Base-by-base conservation (phyloP, 2,329 filamentous ascomycete genomes). In the Aspergillus sp. region DNA sequence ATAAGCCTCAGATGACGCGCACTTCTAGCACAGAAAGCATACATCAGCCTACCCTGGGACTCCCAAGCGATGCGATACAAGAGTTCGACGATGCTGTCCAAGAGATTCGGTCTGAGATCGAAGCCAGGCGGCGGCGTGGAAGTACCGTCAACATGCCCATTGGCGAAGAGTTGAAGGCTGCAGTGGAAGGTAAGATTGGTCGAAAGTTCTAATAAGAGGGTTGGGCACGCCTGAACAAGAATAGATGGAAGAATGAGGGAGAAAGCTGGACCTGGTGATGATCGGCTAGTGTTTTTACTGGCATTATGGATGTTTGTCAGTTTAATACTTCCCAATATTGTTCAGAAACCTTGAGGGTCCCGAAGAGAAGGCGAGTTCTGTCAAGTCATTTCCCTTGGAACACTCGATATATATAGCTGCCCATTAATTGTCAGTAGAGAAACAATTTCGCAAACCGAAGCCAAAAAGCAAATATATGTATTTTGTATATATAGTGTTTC, bases 21-120 rank as follows among this genome's bases (percentile, higher is more conserved):
- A 83, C 81, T 2, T 70, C 80, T 10, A 88, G 86, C 69, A 79
- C 82, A 18, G 87, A 91, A 12, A 85, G 82, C 57, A 63, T 87
- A 16, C 81, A 81, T 50, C 83, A 87, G 56, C 90, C 90, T 0
- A 83, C 91, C 2, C 78, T 96, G 6, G 94, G 94, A 26, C 81
- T 98, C 42, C 89, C 91, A 1, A 86, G 86, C 63, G 92, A 97
- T 71, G 87, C 87, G 0, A 87, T 87, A 56, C 80, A 81, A 29
- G 92, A 96, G 67, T 82, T 96, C 52, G 88, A 90, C 59, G 91
- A 95, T 69, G 90, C 90, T 29, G 84, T 96, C 10, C 81, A 84
- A 42, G 91, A 96, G 78, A 82, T 96, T 55, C 86, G 82, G 69
- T 81, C 79, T 5, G 92, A 96, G 75, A 84, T 96, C 36, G 87